These are phyloP conservation scores for Aphanomyces cochlioides DNA, from an alignment of 352 stramenopile genomes.

Conservation along the genomic window DNA sequence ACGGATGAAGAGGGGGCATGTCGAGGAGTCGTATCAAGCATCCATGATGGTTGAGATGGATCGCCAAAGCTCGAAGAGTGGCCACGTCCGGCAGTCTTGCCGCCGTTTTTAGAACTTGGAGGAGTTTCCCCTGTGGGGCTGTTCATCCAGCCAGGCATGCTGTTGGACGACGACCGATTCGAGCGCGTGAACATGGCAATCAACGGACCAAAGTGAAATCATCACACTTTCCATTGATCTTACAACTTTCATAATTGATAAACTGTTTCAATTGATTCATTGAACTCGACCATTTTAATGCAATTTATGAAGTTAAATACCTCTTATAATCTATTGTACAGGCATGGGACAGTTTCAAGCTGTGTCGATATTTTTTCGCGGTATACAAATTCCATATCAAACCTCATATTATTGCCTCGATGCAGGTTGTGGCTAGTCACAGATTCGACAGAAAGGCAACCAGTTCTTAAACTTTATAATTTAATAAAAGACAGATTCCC, in stretches of 20 bases:
- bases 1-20: not conserved
- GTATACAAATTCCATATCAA: conserved; percentile 1
- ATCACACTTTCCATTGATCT: not conserved
- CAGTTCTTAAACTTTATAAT: too few relatives aligned
- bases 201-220: conserved; percentile 5
- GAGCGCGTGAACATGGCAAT: conserved; percentile 17
- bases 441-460: too few relatives aligned
- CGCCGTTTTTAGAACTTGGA: not conserved
- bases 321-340: too few relatives aligned
- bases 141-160: conserved; percentile 26
- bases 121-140: conserved; percentile 28
- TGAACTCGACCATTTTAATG: not conserved
- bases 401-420: not conserved
- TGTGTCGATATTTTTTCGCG: not conserved
- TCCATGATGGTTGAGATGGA: conserved; percentile 5
- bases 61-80: conserved; percentile 27
- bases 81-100: not conserved
- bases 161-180: conserved; percentile 22
- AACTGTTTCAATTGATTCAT: not conserved
- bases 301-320: too few relatives aligned
- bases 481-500: too few relatives aligned
- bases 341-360: too few relatives aligned
- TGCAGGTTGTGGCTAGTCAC: too few relatives aligned
- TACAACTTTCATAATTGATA: not conserved
- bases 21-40: not conserved